These are phyloP conservation scores for Reutealis trisperma DNA, from an alignment of 345 rosid genomes.

Conservation along the genomic window DNA sequence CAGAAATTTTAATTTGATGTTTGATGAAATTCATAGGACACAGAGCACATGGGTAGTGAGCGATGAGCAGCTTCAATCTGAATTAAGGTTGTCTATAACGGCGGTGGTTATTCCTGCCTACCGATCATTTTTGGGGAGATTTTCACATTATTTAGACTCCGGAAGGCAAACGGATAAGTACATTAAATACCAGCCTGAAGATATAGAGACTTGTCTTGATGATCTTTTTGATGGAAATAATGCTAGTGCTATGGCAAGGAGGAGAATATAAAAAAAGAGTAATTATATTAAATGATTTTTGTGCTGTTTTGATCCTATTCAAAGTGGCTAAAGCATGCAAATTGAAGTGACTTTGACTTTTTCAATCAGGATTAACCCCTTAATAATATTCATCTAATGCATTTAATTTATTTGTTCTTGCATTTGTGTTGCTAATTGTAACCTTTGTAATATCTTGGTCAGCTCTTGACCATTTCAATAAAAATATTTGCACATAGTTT, in stretches of 20 bases:
- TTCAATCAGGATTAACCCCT: too few species aligned
- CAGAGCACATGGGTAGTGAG: conserved; percentile 84
- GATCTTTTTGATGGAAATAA: conserved; percentile 78
- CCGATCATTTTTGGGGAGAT: conserved; percentile 75
- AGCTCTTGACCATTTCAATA: too few species aligned
- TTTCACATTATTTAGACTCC: conserved; percentile 60
- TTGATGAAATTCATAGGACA: conserved; percentile 89
- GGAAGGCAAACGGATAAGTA: conserved; percentile 94
- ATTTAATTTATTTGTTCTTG: too few species aligned
- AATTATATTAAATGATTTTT: too few species aligned
- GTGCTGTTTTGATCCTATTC: too few species aligned
- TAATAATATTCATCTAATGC: too few species aligned
- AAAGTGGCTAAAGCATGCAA: too few species aligned
- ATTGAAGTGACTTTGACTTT: too few species aligned
- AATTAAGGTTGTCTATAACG: conserved; percentile 83
- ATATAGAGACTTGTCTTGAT: conserved; percentile 75
- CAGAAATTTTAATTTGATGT: conserved; percentile 78
- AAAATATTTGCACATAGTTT: too few species aligned
- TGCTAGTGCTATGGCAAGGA: conserved; percentile 33
- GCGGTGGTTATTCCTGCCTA: conserved; percentile 83
- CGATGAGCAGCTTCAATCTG: conserved; percentile 91
- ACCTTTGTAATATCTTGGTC: too few species aligned
- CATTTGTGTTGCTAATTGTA: too few species aligned
- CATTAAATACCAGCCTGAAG: conserved; percentile 82
- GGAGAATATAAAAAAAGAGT: conserved; percentile 37